Base-by-base conservation (phyloP, 106 monocot species). In the Dendrobium officinale region DNA sequence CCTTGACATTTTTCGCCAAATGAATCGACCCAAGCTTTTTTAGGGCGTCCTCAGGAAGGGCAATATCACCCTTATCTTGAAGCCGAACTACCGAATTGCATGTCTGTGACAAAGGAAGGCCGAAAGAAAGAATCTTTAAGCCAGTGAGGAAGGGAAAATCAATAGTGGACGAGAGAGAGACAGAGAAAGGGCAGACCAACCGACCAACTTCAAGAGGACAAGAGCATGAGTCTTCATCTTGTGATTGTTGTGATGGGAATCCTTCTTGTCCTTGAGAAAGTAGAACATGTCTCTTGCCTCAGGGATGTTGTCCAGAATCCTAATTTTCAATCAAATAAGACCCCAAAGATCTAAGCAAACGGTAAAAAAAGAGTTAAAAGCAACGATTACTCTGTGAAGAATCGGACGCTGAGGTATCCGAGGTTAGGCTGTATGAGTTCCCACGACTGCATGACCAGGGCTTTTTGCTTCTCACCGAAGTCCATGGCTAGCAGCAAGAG, bases 391-490 rank as follows among this genome's bases (percentile, higher is more conserved):
- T 29, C 72, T 37, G 29, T 72, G 72, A 72, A 72, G 72, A 72
- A 72, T 40, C 72, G 72, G 27, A 72, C 13, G 72, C 72, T 72
- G 37, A 72, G 72, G 72, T 29, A 11, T 29, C 37, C 72, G 5
- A 72, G 72, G 33, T 72, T 72, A 7, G 72, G 72, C 33, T 37
- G 72, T 37, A 72, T 72, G n/a, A 72, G 72, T 9, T 72, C 72
- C 72, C 37, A 72, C 11, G 72, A 33, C 1, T 37, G 15, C 31
- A 72, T 72, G 72, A 72, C 37, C 37, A 72, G 17, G 37, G 72
- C 37, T 27, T 72, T 72, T 5, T 72, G 72, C 72, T 40, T 29
- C 33, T 72, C 72, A 16, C 72, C 10, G 10, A 17, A 11, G 5
- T 72, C 72, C 72, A 72, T 72, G 6, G 64, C 64, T 51, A 51